Evolutionary conservation across 768 basidiomycete species (phyloP), one percentile per base, ranked within the genome.

Genomic region (Lentinula detonsa): DNA sequence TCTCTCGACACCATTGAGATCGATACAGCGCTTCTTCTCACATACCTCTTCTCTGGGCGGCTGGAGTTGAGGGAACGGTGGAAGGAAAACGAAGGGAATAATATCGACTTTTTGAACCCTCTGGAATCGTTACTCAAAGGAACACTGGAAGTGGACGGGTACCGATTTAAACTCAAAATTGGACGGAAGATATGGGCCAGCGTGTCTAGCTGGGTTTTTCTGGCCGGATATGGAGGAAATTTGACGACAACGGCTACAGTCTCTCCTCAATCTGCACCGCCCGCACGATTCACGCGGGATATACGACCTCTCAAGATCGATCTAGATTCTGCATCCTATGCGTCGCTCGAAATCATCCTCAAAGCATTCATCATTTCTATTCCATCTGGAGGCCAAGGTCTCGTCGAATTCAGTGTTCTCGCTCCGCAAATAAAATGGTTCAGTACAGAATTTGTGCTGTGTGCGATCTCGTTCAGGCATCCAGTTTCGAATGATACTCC

Each of bases 381-480:
- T 10, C 35, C 57, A 4, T 51, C 59, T 13, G 71, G 69, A 28
- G 61, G 65, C 40, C 65, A 63, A 21, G 61, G 53, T n/a, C 67
- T 55, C 13, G 53, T 78, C 53, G 71, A 76, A 57, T 74, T 78
- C 50, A 77, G 74, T 4, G 71, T 78, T 5, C 72, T 82, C 59
- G 71, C 76, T 8, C 62, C 74, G 0, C 69, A 68, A 34, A 64
- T 79, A 49, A 58, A 69, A 5, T 68, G 72, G 31, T 65, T 78
- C 46, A 75, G 76, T 40, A 64, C 69, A 2, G 59, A 70, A 2
- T 80, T 78, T 64, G 65, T 79, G 37, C 62, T 80, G 33, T 79
- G 79, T 58, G 69, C 78, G 3, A 57, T 82, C 4, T 80, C 83
- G 4, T 82, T 81, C 64, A 68, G 76, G 59, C 65, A 72, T 9